A percentile compares a stretch with the other conserved stretches of the same genome.
phyloP scores from a whole-genome alignment of 2,329 filamentous ascomycete genomes.

The Aspergillus bombycis region DNA sequence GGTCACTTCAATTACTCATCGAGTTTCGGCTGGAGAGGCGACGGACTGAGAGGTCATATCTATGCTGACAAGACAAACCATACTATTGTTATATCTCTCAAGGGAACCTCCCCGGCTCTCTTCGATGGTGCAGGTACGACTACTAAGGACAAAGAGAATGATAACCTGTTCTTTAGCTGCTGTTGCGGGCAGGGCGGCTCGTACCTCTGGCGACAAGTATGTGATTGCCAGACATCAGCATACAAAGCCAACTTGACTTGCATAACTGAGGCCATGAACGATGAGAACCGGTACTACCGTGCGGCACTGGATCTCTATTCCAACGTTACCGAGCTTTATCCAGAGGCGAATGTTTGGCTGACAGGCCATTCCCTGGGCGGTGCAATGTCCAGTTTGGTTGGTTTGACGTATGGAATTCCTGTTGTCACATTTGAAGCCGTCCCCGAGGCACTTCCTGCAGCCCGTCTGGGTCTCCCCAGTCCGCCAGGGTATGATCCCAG shows the following conservation, averaged over 20 bases:
- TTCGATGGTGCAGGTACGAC: slow-evolving; percentile 98
- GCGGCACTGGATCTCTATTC: slow-evolving; percentile 87
- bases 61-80: slow-evolving; percentile 84
- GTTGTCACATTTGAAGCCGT: slow-evolving; percentile 93
- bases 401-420: slow-evolving; percentile 86
- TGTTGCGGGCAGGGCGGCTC: slow-evolving; percentile 94
- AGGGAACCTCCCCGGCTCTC: slow-evolving; percentile 86
- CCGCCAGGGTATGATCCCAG: slow-evolving; percentile 77
- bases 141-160: slow-evolving; percentile 95
- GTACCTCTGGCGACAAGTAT: slow-evolving; percentile 87
- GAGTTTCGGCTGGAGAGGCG: slow-evolving; percentile 89
- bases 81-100: slow-evolving; percentile 88
- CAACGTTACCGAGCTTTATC: slow-evolving; percentile 89
- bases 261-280: slow-evolving; percentile 70
- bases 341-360: slow-evolving; percentile 82
- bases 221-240: slow-evolving; percentile 84
- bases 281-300: slow-evolving; percentile 90
- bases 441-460: slow-evolving; percentile 84
- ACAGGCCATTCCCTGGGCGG: slow-evolving; percentile 92
- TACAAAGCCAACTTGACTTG: slow-evolving; percentile 94
- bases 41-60: slow-evolving; percentile 88
- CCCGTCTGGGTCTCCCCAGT: slow-evolving; percentile 79
- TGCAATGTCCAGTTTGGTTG: slow-evolving; percentile 83
- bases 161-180: slow-evolving; percentile 97
- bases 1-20: slow-evolving; percentile 80